A percentile compares a stretch with the other conserved stretches of the same genome.
These are phyloP conservation scores for Xylaria digitata DNA, from an alignment of 2,329 filamentous ascomycete genomes.

Conservation along the genomic window DNA sequence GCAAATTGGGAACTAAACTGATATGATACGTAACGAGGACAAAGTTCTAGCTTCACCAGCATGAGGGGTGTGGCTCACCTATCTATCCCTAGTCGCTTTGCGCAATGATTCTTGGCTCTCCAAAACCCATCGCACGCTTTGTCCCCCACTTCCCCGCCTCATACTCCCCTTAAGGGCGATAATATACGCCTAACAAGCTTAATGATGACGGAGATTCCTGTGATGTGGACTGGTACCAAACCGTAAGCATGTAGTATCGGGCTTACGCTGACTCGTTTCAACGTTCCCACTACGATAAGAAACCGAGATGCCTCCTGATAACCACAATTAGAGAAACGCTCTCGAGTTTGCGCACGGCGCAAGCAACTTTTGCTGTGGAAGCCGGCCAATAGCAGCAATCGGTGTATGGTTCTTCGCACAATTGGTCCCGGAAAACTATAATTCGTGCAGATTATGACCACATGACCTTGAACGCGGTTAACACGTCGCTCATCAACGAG, in stretches of 20 bases:
- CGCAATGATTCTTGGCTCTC: neutral
- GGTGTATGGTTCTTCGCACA: neutral
- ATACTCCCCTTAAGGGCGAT: neutral
- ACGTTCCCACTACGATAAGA: neutral
- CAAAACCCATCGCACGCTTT: slow-evolving; percentile 2
- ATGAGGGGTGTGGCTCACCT: neutral
- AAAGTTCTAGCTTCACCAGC: neutral
- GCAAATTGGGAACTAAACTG: neutral
- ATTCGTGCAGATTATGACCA: neutral
- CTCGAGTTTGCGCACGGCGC: neutral
- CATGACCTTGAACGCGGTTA: slow-evolving; percentile 3
- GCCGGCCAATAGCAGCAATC: neutral
- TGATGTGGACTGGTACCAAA: neutral
- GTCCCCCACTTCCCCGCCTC: neutral
- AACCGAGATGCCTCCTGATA: neutral
- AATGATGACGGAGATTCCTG: neutral
- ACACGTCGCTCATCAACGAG: neutral
- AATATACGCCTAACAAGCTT: neutral
- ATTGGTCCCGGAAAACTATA: neutral
- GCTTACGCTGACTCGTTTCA: neutral
- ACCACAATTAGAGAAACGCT: neutral
- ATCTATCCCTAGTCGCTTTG: neutral
- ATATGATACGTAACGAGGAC: neutral
- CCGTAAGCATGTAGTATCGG: neutral
- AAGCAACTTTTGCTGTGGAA: neutral